phyloP scores from a whole-genome alignment of 306 rosid species.

The Inga oerstediana region DNA sequence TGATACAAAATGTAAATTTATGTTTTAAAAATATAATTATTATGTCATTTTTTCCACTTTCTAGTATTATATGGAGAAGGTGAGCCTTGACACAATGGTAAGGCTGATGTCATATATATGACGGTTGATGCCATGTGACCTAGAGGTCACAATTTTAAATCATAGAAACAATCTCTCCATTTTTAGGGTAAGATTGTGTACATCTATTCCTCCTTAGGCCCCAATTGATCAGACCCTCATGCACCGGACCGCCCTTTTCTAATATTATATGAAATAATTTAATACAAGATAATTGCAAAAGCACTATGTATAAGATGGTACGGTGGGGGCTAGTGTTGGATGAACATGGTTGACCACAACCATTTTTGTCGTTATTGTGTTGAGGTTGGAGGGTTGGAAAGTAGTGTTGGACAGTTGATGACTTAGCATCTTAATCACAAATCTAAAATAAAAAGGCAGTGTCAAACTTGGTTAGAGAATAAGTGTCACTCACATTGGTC shows the following conservation, averaged over 20 bases:
- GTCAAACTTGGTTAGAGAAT: constrained; percentile 16
- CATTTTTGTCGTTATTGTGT: constrained; percentile 36
- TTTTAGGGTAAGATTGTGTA: accelerated
- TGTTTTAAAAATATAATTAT: background rate
- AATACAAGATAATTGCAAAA: background rate
- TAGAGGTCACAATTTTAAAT: too few species aligned
- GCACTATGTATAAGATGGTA: background rate
- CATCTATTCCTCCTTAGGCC: too few species aligned
- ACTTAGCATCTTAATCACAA: constrained; percentile 3
- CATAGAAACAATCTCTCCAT: too few species aligned
- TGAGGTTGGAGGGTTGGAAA: background rate
- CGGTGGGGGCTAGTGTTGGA: constrained; percentile 16
- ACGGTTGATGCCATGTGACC: too few species aligned
- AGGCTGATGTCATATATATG: too few species aligned
- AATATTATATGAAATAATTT: background rate
- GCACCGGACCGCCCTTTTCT: background rate
- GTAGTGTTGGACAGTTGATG: background rate
- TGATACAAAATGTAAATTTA: background rate
- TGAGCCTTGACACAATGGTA: too few species aligned
- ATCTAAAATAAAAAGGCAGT: background rate
- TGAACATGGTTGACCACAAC: constrained; percentile 21
- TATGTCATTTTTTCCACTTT: background rate
- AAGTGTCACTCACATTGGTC: constrained; percentile 32
- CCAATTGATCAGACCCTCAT: too few species aligned
- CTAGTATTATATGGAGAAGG: background rate